These are phyloP conservation scores for Trichoderma reesei DNA, from an alignment of 495 filamentous ascomycete genomes.

Conservation along the genomic window DNA sequence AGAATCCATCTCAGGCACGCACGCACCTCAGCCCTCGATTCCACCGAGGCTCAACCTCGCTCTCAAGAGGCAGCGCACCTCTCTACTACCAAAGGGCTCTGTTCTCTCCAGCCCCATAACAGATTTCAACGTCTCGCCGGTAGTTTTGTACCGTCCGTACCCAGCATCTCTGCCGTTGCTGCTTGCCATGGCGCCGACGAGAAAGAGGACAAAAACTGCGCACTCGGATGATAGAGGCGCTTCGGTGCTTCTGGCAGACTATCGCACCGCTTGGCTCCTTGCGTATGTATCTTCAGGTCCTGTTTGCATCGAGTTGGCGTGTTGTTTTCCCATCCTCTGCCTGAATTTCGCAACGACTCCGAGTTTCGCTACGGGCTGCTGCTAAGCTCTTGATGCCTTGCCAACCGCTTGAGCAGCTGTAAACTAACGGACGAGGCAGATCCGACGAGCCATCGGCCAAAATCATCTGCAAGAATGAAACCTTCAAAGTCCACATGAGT, in stretches of 20 bases:
- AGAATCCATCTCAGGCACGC: not conserved
- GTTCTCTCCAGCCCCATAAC: not conserved
- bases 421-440: not conserved
- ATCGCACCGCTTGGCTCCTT: not conserved
- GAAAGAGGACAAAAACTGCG: not conserved
- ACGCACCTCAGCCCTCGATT: not conserved
- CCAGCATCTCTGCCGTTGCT: not conserved
- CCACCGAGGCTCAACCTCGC: not conserved
- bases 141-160: not conserved
- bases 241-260: constrained; percentile 5
- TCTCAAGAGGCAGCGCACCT: not conserved
- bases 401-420: not conserved
- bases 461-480: not conserved
- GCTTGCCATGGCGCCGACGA: constrained; percentile 6
- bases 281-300: not conserved
- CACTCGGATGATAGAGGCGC: not conserved
- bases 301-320: not conserved
- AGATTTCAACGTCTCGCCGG: not conserved
- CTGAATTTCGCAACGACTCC: no score
- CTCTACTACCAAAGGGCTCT: not conserved
- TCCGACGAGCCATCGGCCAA: not conserved
- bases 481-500: not conserved
- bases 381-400: no score
- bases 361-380: no score
- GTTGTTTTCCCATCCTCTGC: no score